Conservation (phyloP, 345 rosid species). For the Firmiana major region DNA sequence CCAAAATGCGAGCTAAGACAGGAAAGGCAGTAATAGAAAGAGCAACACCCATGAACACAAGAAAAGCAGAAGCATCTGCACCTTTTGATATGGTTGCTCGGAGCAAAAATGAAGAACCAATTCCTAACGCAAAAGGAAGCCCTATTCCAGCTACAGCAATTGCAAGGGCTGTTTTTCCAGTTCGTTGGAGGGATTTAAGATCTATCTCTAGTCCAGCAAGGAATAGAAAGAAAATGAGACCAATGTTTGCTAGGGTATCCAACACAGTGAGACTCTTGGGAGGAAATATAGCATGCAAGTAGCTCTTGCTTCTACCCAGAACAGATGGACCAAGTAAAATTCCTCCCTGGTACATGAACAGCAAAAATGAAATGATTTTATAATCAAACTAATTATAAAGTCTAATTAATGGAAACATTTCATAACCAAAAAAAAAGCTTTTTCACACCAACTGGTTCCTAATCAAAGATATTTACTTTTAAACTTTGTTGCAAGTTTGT, state of each 20-base stretch:
- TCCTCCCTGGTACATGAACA: slow-evolving; percentile 48
- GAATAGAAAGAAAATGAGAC: slow-evolving; percentile 69
- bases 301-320: slow-evolving; percentile 51
- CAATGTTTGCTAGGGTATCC: slow-evolving; percentile 70
- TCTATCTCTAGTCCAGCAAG: slow-evolving; percentile 74
- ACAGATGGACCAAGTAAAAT: slow-evolving; percentile 76
- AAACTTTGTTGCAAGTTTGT: neutral
- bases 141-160: slow-evolving; percentile 65
- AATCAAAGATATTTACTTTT: neutral
- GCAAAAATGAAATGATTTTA: neutral
- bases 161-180: slow-evolving; percentile 56
- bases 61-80: slow-evolving; percentile 36
- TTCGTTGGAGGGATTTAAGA: slow-evolving; percentile 42
- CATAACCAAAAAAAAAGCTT: neutral
- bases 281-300: slow-evolving; percentile 51
- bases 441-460: neutral
- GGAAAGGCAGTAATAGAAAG: slow-evolving; percentile 81
- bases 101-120: slow-evolving; percentile 54
- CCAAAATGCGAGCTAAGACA: slow-evolving; percentile 77
- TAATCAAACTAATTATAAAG: neutral
- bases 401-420: neutral
- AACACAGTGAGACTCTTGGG: slow-evolving; percentile 54
- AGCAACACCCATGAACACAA: slow-evolving; percentile 82
- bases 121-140: slow-evolving; percentile 62
- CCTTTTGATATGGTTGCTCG: slow-evolving; percentile 18